Evolutionary conservation across 1,139 yeast genomes (phyloP), one percentile per base, ranked within the genome.

Genomic region (Suhomyces taliae): DNA sequence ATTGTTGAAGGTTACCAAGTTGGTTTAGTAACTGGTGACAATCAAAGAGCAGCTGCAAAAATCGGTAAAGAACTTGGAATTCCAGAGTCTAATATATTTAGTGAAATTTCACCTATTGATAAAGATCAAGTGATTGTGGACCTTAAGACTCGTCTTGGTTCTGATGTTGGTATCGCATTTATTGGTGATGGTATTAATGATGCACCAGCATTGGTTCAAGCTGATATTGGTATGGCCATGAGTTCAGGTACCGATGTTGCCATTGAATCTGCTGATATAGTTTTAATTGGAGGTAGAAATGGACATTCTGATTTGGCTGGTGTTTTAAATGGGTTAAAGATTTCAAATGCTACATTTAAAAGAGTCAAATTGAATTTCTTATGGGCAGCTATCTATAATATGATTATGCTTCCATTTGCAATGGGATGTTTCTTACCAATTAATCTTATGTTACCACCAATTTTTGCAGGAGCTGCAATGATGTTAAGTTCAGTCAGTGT

Each of bases 151-250:
- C 63, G 69, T 35, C 65, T 67, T 46, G 74, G 74, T 3, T 64
- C 63, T 0, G 53, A 54, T 8, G 71, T 67, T 6, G 67, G 70
- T 3, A 85, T 90, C 36, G 95, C 93, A 2, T 90, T 95, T 74
- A 85, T 93, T 33, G 99, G 99, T 32, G 99, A 93, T 66, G 99
- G 99, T 48, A 87, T 90, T 57, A 90, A 90, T 63, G 99, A 93
- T 65, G 95, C 98, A 0, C 97, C 98, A 0, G 98, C 98, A 0
- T 75, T 93, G 51, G 96, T 90, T 0, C 81, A 85, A 50, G 89
- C 97, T 0, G 89, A 90, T 55, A 70, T 93, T 15, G 99, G 99
- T 19, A 83, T 95, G 61, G 95, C 98, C 7, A 82, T 93, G 50
- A 85, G 95, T 27, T 81, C 95, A 0, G 97, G 98, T 3, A 89